Percentiles rank a stretch among this genome's conserved stretches.
These are phyloP conservation scores for Asterophora lycoperdoides DNA, from an alignment of 768 basidiomycete genomes.

Conservation along the genomic window DNA sequence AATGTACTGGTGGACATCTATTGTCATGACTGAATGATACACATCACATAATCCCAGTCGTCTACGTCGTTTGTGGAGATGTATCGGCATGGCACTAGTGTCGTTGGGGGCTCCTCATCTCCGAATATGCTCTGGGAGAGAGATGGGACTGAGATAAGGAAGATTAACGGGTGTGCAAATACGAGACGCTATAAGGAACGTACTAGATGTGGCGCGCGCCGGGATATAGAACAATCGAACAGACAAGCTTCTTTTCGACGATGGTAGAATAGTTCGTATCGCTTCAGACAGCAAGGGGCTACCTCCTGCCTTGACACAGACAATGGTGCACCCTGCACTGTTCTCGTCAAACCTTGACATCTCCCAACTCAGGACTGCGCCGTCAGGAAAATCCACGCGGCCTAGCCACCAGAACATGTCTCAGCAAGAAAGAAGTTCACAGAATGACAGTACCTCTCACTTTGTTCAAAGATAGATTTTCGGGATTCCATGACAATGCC, in stretches of 20 bases:
- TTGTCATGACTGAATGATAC: slow-evolving; percentile 34
- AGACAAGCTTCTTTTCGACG: slow-evolving; percentile 25
- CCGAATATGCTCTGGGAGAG: slow-evolving; percentile 26
- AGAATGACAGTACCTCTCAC: slow-evolving; percentile 24
- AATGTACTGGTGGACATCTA: slow-evolving; percentile 8
- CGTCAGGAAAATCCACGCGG: slow-evolving; percentile 4
- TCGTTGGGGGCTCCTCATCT: slow-evolving; percentile 32
- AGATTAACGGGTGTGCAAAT: neutral
- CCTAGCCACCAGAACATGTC: neutral
- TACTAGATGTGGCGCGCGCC: slow-evolving; percentile 26
- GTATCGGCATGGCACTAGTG: slow-evolving; percentile 47
- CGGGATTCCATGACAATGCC: slow-evolving; percentile 22
- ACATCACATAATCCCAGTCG: slow-evolving; percentile 56
- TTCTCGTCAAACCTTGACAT: slow-evolving; percentile 41
- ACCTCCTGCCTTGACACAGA: slow-evolving; percentile 41
- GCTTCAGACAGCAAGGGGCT: slow-evolving; percentile 7
- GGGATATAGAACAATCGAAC: slow-evolving; percentile 46
- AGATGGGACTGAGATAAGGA: slow-evolving; percentile 17
- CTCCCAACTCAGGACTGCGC: slow-evolving; percentile 40
- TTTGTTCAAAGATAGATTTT: slow-evolving; percentile 36
- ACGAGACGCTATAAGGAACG: slow-evolving; percentile 7
- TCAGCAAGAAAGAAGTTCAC: neutral
- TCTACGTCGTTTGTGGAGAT: slow-evolving; percentile 40
- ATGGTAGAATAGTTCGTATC: slow-evolving; percentile 1
- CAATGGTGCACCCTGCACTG: slow-evolving; percentile 36